Conservation (phyloP, 1,284 basidiomycete genomes). For the Irpex rosettiformis region DNA sequence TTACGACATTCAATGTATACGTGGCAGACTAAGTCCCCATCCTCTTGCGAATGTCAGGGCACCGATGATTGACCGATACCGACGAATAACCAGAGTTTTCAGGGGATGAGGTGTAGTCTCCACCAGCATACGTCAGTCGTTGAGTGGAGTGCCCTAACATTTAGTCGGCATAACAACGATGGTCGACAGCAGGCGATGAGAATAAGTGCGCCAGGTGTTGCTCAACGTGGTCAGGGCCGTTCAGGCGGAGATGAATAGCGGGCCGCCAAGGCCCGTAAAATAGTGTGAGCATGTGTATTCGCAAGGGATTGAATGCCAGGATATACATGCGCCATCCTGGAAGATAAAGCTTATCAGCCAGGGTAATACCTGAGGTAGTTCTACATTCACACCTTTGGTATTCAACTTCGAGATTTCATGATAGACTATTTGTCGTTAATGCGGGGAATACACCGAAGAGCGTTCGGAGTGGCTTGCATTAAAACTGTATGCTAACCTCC, state of each 20-base stretch:
- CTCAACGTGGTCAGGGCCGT: too few species aligned
- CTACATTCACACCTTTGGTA: not conserved
- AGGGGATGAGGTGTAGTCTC: not conserved
- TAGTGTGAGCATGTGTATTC: not conserved
- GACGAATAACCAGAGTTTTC: not conserved
- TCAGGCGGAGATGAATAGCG: not conserved
- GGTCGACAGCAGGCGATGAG: not conserved
- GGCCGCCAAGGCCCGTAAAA: too few species aligned
- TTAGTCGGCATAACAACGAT: not conserved
- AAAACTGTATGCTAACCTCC: too few species aligned
- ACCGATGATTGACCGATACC: not conserved
- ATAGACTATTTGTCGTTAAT: conserved; percentile 1
- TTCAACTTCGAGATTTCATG: not conserved
- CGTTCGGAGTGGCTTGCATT: not conserved
- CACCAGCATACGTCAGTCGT: not conserved
- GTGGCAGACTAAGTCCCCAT: not conserved
- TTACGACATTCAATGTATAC: not conserved
- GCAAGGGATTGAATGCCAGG: not conserved
- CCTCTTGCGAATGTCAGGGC: not conserved
- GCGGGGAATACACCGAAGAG: not conserved
- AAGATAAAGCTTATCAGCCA: not conserved
- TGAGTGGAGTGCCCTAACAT: not conserved
- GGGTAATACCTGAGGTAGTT: not conserved
- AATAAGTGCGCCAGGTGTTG: not conserved
- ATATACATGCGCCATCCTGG: not conserved